Percentiles rank a stretch among this genome's conserved stretches.
These are phyloP conservation scores for Aspergillus pseudotamarii DNA, from an alignment of 2,329 filamentous ascomycete genomes.

Conservation along the genomic window DNA sequence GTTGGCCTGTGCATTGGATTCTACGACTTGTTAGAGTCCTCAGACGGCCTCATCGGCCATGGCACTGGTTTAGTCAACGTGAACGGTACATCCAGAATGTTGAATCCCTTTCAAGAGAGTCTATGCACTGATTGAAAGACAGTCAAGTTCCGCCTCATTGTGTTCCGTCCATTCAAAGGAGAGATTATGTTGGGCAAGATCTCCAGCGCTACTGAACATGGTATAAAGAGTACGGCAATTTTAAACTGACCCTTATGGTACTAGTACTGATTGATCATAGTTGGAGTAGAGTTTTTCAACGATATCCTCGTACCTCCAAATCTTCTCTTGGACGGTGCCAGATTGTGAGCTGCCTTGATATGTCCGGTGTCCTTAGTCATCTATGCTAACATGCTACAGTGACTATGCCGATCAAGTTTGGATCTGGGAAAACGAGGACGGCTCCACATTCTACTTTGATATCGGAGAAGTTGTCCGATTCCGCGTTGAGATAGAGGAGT, in stretches of 20 bases:
- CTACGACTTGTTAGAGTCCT: constrained; percentile 85
- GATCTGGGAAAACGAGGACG: constrained; percentile 78
- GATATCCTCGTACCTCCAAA: constrained; percentile 81
- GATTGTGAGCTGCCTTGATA: constrained; percentile 63
- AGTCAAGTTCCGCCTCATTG: constrained; percentile 92
- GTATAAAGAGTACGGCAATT: constrained; percentile 66
- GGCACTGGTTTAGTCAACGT: constrained; percentile 91
- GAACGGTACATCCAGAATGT: constrained; percentile 64
- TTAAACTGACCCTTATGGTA: background rate
- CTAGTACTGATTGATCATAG: constrained; percentile 42
- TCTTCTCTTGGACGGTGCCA: constrained; percentile 73
- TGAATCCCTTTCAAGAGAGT: background rate
- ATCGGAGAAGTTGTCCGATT: constrained; percentile 86
- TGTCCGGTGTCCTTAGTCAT: background rate
- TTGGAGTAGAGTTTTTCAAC: constrained; percentile 90
- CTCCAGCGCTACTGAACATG: constrained; percentile 69
- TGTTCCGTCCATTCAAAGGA: constrained; percentile 94
- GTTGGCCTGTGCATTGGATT: constrained; percentile 92
- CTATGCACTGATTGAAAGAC: constrained; percentile 8
- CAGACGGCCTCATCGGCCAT: constrained; percentile 91
- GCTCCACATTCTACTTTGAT: constrained; percentile 80
- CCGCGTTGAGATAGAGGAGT: constrained; percentile 82
- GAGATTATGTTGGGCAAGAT: constrained; percentile 89
- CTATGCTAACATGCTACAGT: constrained; percentile 47
- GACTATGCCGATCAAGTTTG: constrained; percentile 77